Evolutionary conservation across 2,329 filamentous ascomycete species (phyloP).

Genomic region (Chalaropsis thielavioides): DNA sequence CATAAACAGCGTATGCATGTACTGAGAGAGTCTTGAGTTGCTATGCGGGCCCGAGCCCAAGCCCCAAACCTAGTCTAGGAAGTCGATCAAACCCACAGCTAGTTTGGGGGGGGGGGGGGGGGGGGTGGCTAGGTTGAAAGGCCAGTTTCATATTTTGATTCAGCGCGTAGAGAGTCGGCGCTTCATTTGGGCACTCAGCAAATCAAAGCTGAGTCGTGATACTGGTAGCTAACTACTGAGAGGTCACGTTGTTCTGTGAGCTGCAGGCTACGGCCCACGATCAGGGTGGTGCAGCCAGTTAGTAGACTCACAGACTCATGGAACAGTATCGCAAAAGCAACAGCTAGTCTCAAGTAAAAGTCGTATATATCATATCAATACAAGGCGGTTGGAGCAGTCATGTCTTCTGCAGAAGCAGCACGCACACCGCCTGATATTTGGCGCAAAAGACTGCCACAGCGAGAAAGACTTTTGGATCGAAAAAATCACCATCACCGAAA

Average conservation of each 20-base stretch:
- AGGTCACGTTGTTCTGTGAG: neutral
- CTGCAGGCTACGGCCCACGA: neutral
- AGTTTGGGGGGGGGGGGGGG: neutral
- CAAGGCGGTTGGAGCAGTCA: too few species aligned
- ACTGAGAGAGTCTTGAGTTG: too few species aligned
- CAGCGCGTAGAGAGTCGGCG: neutral
- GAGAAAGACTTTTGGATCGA: neutral
- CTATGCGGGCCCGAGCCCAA: neutral
- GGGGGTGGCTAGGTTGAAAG: neutral
- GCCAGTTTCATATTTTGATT: neutral
- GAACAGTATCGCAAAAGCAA: neutral
- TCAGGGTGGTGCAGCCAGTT: neutral
- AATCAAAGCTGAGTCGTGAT: neutral
- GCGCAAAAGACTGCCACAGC: neutral
- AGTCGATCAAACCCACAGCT: neutral
- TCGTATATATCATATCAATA: neutral
- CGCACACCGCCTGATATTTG: neutral
- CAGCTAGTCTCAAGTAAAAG: neutral
- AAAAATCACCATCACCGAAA: neutral
- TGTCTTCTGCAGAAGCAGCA: neutral
- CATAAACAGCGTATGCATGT: neutral
- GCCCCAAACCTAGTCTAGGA: neutral
- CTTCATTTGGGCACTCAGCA: neutral
- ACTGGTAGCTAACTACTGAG: too few species aligned
- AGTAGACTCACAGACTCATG: neutral